These are phyloP conservation scores for Delonix regia DNA, from an alignment of 306 rosid genomes.

Conservation along the genomic window DNA sequence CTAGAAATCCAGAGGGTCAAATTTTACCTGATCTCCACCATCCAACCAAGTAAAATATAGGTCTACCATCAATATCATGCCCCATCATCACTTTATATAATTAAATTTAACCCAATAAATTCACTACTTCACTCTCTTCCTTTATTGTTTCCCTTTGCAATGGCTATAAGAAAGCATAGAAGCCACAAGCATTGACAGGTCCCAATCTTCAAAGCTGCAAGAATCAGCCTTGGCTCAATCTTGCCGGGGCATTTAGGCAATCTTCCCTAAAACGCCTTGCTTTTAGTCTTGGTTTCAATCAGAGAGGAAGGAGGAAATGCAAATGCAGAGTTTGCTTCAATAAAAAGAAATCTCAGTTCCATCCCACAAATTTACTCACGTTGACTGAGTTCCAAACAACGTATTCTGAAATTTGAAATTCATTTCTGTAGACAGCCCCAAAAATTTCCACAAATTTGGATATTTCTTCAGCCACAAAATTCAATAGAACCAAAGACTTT, in stretches of 20 bases:
- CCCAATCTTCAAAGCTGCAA: neutral
- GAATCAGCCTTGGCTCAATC: neutral
- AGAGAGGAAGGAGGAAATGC: neutral
- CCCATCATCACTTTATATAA: neutral
- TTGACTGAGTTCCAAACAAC: too few species aligned
- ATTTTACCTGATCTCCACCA: neutral
- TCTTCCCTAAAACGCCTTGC: neutral
- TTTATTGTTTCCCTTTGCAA: neutral
- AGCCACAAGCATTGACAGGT: neutral
- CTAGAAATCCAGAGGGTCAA: neutral
- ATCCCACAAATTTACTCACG: too few species aligned
- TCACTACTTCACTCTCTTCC: neutral
- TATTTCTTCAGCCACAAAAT: neutral
- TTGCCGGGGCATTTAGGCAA: neutral
- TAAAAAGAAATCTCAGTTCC: neutral
- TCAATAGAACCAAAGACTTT: neutral
- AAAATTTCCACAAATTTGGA: neutral
- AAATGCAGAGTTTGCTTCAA: neutral
- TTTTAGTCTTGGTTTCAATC: neutral
- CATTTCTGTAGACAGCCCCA: neutral
- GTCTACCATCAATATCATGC: neutral
- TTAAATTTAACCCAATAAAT: neutral
- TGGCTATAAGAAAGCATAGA: neutral
- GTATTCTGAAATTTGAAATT: too few species aligned
- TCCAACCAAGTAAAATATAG: neutral